Evolutionary conservation across 2,329 filamentous ascomycete species (phyloP), one percentile per base, ranked within the genome.

Genomic region (Rhexocercosporidium sp.): DNA sequence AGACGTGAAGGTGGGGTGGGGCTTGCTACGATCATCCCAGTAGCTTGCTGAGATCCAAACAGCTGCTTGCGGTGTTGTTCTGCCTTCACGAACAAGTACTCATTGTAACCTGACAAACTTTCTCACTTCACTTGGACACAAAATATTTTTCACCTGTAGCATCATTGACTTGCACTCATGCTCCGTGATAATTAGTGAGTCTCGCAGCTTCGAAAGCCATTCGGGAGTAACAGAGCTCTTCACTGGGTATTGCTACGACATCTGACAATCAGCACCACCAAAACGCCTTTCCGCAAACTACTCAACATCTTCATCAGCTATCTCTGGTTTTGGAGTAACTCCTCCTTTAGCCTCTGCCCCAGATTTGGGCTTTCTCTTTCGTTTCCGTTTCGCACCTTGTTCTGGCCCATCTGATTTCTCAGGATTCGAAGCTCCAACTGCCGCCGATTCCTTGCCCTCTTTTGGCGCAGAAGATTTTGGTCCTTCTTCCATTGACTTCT

Each of bases 401-500:
- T 77, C 75, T 59, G 68, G 67, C 44, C 46, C 70, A 44, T 70
- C 69, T 41, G 54, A 65, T 25, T 67, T 61, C 44, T 44, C 62
- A 37, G 51, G 22, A 67, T 46, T 61, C 46, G 51, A 62, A n/a
- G n/a, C 61, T 51, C 65, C 62, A 22, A n/a, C n/a, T n/a, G 41
- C 74, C 63, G 66, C 75, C 76, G 47, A 73, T 69, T 72, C 76
- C 76, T 70, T 70, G 44, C 60, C 61, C 72, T 75, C 65, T 63
- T 70, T 69, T 71, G 73, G 51, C 68, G 34, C 53, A 11, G 12
- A 31, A 25, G 59, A 18, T 9, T 69, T 63, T 70, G 66, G 14
- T 63, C 59, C 46, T 22, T 71, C 66, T 69, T 72, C 57, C 57
- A 64, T 34, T 49, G 69, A 70, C 76, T 87, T 88, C 81, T 90